Conservation (phyloP, 1,284 basidiomycete species). For the Fomes fomentarius region DNA sequence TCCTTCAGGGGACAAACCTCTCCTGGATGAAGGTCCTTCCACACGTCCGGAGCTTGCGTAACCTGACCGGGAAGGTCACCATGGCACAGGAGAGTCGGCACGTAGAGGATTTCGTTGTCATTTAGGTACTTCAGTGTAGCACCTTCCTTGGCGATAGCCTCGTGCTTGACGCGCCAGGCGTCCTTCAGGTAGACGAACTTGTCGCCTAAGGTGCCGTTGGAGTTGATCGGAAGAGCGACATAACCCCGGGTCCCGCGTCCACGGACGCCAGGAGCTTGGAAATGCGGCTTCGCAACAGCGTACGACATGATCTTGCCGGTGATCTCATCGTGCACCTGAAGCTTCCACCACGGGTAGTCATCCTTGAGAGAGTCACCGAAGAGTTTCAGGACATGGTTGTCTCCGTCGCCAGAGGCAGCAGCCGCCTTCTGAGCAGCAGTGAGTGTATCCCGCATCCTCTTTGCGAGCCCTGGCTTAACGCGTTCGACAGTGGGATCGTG, state of each 20-base stretch:
- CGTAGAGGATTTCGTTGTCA: not conserved
- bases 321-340: too few species aligned
- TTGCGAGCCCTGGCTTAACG: not conserved
- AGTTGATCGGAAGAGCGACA: slow-evolving; percentile 3
- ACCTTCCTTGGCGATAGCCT: slow-evolving; percentile 2
- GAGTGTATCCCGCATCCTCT: too few species aligned
- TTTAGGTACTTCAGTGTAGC: slow-evolving; percentile 3
- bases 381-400: too few species aligned
- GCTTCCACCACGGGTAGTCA: too few species aligned
- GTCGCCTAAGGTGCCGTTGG: not conserved
- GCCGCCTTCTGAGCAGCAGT: too few species aligned
- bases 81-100: slow-evolving; percentile 9
- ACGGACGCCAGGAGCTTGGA: not conserved
- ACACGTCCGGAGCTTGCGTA: not conserved
- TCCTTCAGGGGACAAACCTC: not conserved
- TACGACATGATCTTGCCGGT: not conserved
- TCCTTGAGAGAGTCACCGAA: too few species aligned
- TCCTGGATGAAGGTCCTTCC: not conserved
- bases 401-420: too few species aligned
- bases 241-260: slow-evolving; percentile 13
- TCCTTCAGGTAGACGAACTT: slow-evolving; percentile 10
- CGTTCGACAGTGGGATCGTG: not conserved
- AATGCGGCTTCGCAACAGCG: slow-evolving; percentile 8
- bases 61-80: slow-evolving; percentile 6
- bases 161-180: slow-evolving; percentile 1